These are phyloP conservation scores for Annulohypoxylon stygium DNA, from an alignment of 495 filamentous ascomycete genomes.

Conservation along the genomic window DNA sequence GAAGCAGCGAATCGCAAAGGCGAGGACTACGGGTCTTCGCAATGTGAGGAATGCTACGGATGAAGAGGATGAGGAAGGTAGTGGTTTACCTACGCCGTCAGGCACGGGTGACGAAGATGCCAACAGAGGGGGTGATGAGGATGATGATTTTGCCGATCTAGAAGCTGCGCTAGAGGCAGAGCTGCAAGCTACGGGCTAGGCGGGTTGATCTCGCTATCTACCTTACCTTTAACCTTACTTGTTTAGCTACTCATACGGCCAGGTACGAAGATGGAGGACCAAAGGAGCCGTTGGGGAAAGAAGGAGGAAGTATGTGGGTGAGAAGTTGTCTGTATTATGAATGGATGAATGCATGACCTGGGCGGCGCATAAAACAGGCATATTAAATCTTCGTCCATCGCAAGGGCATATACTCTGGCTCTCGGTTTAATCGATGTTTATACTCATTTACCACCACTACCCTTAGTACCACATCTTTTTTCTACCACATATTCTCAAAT, in stretches of 20 bases:
- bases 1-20: slow-evolving; percentile 65
- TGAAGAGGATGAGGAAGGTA: slow-evolving; percentile 54
- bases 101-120: slow-evolving; percentile 63
- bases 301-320: not conserved
- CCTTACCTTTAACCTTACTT: not conserved
- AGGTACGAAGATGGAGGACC: not conserved
- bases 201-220: slow-evolving; percentile 32
- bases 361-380: slow-evolving; percentile 34
- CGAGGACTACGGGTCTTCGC: slow-evolving; percentile 62
- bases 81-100: slow-evolving; percentile 64
- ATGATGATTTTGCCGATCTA: slow-evolving; percentile 71
- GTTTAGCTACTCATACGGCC: not conserved
- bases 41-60: slow-evolving; percentile 57
- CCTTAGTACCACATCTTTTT: not conserved
- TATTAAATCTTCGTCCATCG: slow-evolving; percentile 15
- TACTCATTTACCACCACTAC: slow-evolving; percentile 1
- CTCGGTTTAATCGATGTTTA: slow-evolving; percentile 28
- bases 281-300: not conserved
- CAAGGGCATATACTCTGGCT: slow-evolving; percentile 18
- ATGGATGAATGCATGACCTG: slow-evolving; percentile 40
- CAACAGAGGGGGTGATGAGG: slow-evolving; percentile 54
- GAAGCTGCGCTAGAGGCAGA: slow-evolving; percentile 77
- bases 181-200: slow-evolving; percentile 66
- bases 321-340: slow-evolving; percentile 36
- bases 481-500: not conserved